Base-by-base conservation (phyloP, 352 stramenopile species). In the Stramenopiles sp. region DNA sequence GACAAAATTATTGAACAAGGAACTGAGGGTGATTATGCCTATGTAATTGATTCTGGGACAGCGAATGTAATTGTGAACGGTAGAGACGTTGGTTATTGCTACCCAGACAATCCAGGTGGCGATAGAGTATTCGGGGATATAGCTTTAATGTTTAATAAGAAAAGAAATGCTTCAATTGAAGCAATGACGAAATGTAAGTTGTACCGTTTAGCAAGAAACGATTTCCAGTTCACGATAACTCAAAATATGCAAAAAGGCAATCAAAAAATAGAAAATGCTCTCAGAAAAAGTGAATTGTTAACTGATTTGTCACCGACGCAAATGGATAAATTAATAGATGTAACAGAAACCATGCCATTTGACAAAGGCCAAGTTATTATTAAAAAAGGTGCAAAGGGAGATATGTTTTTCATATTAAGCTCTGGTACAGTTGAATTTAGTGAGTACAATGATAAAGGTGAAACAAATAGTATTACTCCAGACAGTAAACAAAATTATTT, bases 401-500 rank as follows among this genome's bases (percentile, higher is more conserved):
- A 31, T 31, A 76, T 33, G 65, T 76, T 76, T 33, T 76, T 33
- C 65, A 33, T 76, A 31, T 33, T 76, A 33, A 76, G 4, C 13
- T 76, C 65, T 33, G 65, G 65, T 31, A 76, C 65, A 4, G 31
- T 76, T 33, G 65, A 76, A 20, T 76, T 76, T 33, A 76, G 65
- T 20, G 65, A 76, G 4, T 33, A 33, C 13, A 33, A 31, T 33
- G 65, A 33, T 33, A 33, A 33, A 7, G 65, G 65, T 20, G 65
- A 77, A 86, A 81, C 80, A 32, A 84, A 84, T 30, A 73, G 83
- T 13, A 87, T 87, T 69, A 84, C 85, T 0, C 85, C 92, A 63
- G 78, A 78, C 13, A 83, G 80, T 27, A 84, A 91, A 38, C 88
- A 90, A 30, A 90, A 96, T 78, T 96, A 93, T 85, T 97, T 97